phyloP scores from a whole-genome alignment of 2,329 filamentous ascomycete genomes.

The Tolypocladium capitatum region DNA sequence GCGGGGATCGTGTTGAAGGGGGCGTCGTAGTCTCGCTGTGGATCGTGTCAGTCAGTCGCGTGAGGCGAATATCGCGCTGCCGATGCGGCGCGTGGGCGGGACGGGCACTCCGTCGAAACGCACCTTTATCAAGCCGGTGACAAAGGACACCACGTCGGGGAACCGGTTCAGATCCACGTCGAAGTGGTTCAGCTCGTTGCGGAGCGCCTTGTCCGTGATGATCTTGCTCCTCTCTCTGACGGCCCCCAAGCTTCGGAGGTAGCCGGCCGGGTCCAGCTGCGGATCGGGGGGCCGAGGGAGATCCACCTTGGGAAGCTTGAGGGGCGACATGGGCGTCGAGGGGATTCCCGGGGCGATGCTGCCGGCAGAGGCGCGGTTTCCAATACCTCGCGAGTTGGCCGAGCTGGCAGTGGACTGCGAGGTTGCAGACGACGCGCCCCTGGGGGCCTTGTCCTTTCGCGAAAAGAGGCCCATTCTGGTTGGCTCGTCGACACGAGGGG shows the following conservation, averaged over 20 bases:
- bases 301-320: conserved; percentile 58
- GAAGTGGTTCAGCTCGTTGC: conserved; percentile 72
- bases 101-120: conserved; percentile 8
- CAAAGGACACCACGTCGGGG: conserved; percentile 68
- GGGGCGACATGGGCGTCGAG: conserved; percentile 36
- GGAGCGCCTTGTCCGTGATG: conserved; percentile 63
- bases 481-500: conserved; percentile 4
- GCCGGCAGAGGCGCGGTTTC: conserved; percentile 38
- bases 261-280: conserved; percentile 73
- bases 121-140: conserved; percentile 92
- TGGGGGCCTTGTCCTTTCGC: conserved; percentile 37
- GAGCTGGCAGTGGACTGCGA: conserved; percentile 39
- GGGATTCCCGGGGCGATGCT: conserved; percentile 34
- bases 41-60: background rate
- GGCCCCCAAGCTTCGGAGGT: conserved; percentile 78
- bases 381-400: conserved; percentile 30
- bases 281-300: conserved; percentile 81
- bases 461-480: conserved; percentile 41
- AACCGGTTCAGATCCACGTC: conserved; percentile 81
- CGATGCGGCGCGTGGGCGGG: background rate
- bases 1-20: conserved; percentile 57
- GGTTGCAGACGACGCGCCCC: conserved; percentile 26
- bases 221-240: conserved; percentile 69
- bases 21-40: conserved; percentile 40
- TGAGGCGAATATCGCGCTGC: background rate